These are phyloP conservation scores for Ilyonectria destructans DNA, from an alignment of 2,329 filamentous ascomycete species.

Conservation along the genomic window DNA sequence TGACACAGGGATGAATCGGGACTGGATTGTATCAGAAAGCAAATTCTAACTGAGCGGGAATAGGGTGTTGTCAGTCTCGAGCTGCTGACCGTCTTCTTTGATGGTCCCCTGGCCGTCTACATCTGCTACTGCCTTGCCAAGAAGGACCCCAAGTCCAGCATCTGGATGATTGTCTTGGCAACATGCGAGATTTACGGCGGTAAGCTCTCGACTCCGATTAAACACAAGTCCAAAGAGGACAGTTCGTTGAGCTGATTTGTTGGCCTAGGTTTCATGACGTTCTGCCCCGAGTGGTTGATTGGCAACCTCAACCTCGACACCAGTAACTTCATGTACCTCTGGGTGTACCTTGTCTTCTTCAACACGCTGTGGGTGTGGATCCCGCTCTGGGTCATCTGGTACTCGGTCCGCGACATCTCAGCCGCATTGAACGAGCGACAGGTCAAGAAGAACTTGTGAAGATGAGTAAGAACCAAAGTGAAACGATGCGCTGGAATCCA, in stretches of 20 bases:
- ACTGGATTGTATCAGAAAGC: neutral
- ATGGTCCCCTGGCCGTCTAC: constrained; percentile 72
- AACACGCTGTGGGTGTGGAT: constrained; percentile 79
- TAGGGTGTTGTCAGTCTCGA: constrained; percentile 76
- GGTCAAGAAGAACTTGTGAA: constrained; percentile 52
- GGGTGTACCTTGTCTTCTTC: constrained; percentile 80
- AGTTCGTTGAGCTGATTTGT: neutral
- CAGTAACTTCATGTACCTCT: constrained; percentile 79
- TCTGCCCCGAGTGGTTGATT: constrained; percentile 79
- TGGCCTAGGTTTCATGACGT: constrained; percentile 77
- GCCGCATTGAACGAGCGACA: constrained; percentile 63
- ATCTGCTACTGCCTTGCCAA: constrained; percentile 74
- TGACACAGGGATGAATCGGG: neutral
- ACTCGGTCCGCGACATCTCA: constrained; percentile 69
- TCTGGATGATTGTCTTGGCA: constrained; percentile 77
- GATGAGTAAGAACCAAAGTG: neutral
- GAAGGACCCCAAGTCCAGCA: constrained; percentile 68
- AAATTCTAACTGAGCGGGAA: constrained; percentile 3
- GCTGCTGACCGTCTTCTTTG: constrained; percentile 76
- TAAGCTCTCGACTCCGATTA: constrained; percentile 49
- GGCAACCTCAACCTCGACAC: constrained; percentile 75
- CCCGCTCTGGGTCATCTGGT: constrained; percentile 72
- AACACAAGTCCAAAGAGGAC: neutral
- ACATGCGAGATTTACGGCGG: constrained; percentile 79
- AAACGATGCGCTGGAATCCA: neutral